A percentile compares a stretch with the other conserved stretches of the same genome.
phyloP scores from a whole-genome alignment of 2,329 filamentous ascomycete genomes.

The Chrysoporthe cubensis region DNA sequence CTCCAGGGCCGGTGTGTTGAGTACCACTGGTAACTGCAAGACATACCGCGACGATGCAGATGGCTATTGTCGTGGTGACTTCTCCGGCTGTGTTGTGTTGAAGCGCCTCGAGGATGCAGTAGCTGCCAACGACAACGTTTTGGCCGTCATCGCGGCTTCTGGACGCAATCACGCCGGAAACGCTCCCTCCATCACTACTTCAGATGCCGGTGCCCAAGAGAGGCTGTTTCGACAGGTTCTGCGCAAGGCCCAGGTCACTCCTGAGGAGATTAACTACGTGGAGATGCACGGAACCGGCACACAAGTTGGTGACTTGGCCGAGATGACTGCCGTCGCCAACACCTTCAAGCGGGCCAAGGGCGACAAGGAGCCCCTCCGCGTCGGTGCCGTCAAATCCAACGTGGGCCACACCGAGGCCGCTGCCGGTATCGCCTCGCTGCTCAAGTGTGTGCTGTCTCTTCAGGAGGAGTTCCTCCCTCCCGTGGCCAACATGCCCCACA shows the following conservation, averaged over 20 bases:
- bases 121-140: constrained; percentile 49
- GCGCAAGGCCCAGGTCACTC: constrained; percentile 31
- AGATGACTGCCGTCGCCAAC: constrained; percentile 29
- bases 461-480: constrained; percentile 60
- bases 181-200: constrained; percentile 36
- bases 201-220: constrained; percentile 35
- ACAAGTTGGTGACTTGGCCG: constrained; percentile 42
- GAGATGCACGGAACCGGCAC: constrained; percentile 52
- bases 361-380: constrained; percentile 46
- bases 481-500: constrained; percentile 64
- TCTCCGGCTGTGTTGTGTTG: constrained; percentile 47
- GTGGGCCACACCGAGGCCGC: constrained; percentile 61
- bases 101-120: constrained; percentile 53
- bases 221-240: constrained; percentile 40
- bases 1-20: constrained; percentile 38
- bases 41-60: constrained; percentile 41
- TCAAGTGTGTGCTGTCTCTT: constrained; percentile 64
- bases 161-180: constrained; percentile 48
- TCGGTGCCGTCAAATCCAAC: constrained; percentile 63
- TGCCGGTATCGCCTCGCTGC: constrained; percentile 56
- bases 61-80: constrained; percentile 59
- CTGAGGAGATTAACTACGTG: constrained; percentile 37
- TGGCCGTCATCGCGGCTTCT: constrained; percentile 44
- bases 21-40: constrained; percentile 39
- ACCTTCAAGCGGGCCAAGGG: constrained; percentile 20